Base-by-base conservation (phyloP, 2,329 filamentous ascomycete species). In the Verticillium klebahnii region DNA sequence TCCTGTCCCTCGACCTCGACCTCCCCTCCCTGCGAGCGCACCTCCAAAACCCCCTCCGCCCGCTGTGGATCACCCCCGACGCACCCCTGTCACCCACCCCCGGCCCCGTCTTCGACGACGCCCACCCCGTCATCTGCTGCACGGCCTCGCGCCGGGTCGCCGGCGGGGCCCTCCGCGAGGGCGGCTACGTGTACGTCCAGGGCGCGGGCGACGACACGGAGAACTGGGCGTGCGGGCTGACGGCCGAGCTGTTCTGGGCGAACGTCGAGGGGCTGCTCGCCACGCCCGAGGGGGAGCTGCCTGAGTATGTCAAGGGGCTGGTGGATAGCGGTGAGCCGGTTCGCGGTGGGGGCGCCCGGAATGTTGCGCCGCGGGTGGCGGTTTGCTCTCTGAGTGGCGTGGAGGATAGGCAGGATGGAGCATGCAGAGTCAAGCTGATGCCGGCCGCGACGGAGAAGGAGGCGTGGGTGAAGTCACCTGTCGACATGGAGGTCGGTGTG, bases 131-230 rank as follows among this genome's bases (percentile, higher is more conserved):
- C 2, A 84, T 98, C 25, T 91, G 95, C 70, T 95, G 92, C 71
- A 97, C 93, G 1, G 90, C 92, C 14, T 97, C 92, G 1, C 84
- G 88, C 36, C 83, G 89, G 17, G 87, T 93, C 1, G 77, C 78
- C 1, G 89, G 87, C 14, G 86, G 85, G 3, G 91, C 94, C 72
- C 80, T 85, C 67, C 85, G 29, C 5, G 87, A 89, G 64, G 65
- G 59, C 8, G 64, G 64, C 3, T 55, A 37, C 40, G 70, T 72
- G 34, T 99, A 99, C 71, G 89, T 99, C 63, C 95, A 98, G 75
- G 95, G 95, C 58, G 94, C 94, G 0, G 95, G 90, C 2, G 95
- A 99, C 74, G 95, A 99, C 73, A 92, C 90, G 14, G 95, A 99
- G 79, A 92, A 91, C 67, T 99, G 95, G 95, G 89, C 93, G 1